Conservation (phyloP, 208 protist species). For the Acanthamoeba lenticulata region DNA sequence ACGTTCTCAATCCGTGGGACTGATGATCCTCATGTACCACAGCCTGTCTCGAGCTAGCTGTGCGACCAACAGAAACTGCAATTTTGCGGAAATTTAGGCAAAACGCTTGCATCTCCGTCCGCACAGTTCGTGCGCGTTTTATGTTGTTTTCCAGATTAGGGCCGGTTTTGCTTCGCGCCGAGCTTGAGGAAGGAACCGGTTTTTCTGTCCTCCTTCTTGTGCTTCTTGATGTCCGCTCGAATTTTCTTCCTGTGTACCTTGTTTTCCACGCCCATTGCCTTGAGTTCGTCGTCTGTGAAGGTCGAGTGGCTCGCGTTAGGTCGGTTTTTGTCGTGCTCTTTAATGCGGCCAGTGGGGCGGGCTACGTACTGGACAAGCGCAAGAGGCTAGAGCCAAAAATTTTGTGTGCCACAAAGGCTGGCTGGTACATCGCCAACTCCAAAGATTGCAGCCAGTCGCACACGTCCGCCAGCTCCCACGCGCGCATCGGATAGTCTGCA, state of each 20-base stretch:
- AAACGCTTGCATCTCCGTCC: not conserved
- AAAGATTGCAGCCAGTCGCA: not conserved
- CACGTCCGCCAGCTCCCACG: constrained; percentile 20
- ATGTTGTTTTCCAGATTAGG: too few relatives aligned
- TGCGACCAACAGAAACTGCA: not conserved
- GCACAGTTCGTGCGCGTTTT: not conserved
- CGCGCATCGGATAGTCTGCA: too few relatives aligned
- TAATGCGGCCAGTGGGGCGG: not conserved
- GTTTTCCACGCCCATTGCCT: constrained; percentile 6
- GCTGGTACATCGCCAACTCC: not conserved
- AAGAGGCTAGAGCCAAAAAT: not conserved
- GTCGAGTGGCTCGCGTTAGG: not conserved
- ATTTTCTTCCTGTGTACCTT: not conserved
- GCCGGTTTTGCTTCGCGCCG: not conserved
- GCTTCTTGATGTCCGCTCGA: not conserved
- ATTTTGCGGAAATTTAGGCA: not conserved
- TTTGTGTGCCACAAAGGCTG: not conserved
- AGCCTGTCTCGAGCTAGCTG: too few relatives aligned
- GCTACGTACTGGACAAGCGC: not conserved
- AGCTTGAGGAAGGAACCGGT: not conserved
- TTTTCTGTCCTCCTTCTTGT: not conserved
- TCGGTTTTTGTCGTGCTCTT: not conserved
- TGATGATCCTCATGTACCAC: too few relatives aligned
- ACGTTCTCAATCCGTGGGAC: too few relatives aligned
- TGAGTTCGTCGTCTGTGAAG: constrained; percentile 30